These are phyloP conservation scores for Xanthoceras sorbifolium DNA, from an alignment of 345 rosid genomes.

Conservation along the genomic window DNA sequence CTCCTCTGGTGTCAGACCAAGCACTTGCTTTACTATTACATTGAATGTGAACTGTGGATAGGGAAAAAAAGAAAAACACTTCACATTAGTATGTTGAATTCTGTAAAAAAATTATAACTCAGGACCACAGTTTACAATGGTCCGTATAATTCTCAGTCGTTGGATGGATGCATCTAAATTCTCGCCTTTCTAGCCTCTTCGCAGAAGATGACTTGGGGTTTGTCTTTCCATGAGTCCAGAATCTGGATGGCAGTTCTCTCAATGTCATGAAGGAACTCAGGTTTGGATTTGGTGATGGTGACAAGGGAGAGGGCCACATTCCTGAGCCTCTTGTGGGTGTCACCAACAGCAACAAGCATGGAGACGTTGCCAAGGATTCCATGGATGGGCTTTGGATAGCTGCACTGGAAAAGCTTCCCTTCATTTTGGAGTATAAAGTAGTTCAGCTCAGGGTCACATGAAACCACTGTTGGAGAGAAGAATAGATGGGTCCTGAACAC, in stretches of 20 bases:
- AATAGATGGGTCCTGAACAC: slow-evolving; percentile 65
- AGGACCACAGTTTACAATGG: no score
- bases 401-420: slow-evolving; percentile 59
- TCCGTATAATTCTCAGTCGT: no score
- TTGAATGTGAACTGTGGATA: slow-evolving; percentile 56
- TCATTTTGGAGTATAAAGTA: slow-evolving; percentile 65
- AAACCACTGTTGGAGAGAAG: slow-evolving; percentile 65
- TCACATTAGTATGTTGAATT: neutral
- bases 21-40: slow-evolving; percentile 62
- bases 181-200: slow-evolving; percentile 53
- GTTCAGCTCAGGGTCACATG: slow-evolving; percentile 70
- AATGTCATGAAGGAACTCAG: slow-evolving; percentile 46
- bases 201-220: slow-evolving; percentile 41
- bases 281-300: slow-evolving; percentile 45
- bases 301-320: slow-evolving; percentile 44
- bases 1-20: slow-evolving; percentile 50
- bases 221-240: slow-evolving; percentile 45
- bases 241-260: slow-evolving; percentile 36
- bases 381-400: slow-evolving; percentile 62
- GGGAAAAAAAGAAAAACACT: neutral
- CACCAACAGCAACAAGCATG: slow-evolving; percentile 65
- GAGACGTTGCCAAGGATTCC: slow-evolving; percentile 60
- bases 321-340: slow-evolving; percentile 50
- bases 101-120: no score
- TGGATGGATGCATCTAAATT: neutral